Percentiles rank a stretch among this genome's conserved stretches.
These are phyloP conservation scores for Clonostachys rhizophaga DNA, from an alignment of 2,329 filamentous ascomycete species.

Conservation along the genomic window DNA sequence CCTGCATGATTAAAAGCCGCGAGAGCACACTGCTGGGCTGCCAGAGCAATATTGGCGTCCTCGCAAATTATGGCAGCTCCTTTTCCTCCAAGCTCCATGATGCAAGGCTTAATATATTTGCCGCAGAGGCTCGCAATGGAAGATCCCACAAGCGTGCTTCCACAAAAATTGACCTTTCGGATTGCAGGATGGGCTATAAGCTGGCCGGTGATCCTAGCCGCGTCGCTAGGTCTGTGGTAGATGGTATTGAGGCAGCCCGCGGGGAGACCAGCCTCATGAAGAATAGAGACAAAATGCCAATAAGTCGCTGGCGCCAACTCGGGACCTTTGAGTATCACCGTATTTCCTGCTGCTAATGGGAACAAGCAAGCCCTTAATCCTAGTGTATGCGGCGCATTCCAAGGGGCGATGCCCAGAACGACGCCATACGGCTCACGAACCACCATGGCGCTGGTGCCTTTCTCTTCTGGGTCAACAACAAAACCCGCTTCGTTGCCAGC, in stretches of 20 bases:
- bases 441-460: constrained; percentile 49
- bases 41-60: constrained; percentile 71
- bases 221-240: constrained; percentile 60
- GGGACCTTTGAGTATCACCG: constrained; percentile 62
- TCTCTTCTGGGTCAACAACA: neutral
- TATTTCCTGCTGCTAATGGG: constrained; percentile 74
- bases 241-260: constrained; percentile 70
- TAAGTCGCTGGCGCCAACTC: constrained; percentile 61
- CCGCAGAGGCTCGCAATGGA: constrained; percentile 68
- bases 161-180: constrained; percentile 85
- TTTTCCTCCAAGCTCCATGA: constrained; percentile 83
- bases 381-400: constrained; percentile 59
- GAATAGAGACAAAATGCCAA: constrained; percentile 56
- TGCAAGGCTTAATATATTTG: constrained; percentile 70
- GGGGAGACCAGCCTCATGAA: constrained; percentile 73
- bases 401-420: constrained; percentile 74
- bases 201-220: constrained; percentile 59
- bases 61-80: constrained; percentile 73
- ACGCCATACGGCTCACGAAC: constrained; percentile 76
- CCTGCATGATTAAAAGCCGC: constrained; percentile 71
- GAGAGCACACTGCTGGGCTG: constrained; percentile 62
- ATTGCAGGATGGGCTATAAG: constrained; percentile 64
- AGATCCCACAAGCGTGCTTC: constrained; percentile 67
- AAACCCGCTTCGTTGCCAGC: neutral
- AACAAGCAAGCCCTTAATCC: constrained; percentile 57